Evolutionary conservation across 1,139 yeast genomes (phyloP), one percentile per base, ranked within the genome.

Genomic region (Nadsonia commutata): DNA sequence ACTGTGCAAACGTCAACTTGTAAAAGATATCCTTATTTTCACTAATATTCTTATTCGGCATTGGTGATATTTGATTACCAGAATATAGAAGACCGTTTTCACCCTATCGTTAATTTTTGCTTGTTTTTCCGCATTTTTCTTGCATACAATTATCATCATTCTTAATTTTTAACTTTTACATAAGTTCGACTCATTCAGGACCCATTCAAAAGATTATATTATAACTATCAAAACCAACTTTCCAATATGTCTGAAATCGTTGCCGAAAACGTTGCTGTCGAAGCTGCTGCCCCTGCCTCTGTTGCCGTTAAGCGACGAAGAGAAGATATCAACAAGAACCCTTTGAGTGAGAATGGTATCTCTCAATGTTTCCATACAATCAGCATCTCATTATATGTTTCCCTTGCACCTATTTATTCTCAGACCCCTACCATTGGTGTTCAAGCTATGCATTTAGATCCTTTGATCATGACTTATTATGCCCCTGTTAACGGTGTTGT

Each of bases 361-460:
- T 62, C 71, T 13, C 61, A 78, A 57, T 81, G 94, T 57, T 84
- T 82, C 65, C 78, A 76, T 52, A 67, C 64, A 39, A 74, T 80
- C 44, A 70, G 77, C 38, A 70, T 85, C 2, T 67, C 76, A 18
- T 61, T 90, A 60, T 85, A 86, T 56, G 77, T 86, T 3, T 84
- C 95, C 3, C 62, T 90, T 45, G 95, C 97, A 9, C 97, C 98
- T 43, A 67, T 76, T 48, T 82, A 77, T 60, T 59, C 78, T 40
- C 67, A 70, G 42, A 68, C 72, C 43, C 94, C 95, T 4, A 59
- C 78, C 27, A 75, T 75, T 48, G 98, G 97, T 31, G 71, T 88
- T 50, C 77, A 78, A 59, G 70, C 78, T 37, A 96, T 88, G 64
- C 97, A 90, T 63, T 66, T 90, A 52, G 95, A 90, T 57, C 88